Conservation (phyloP, 2,329 filamentous ascomycete species). For the Colletotrichum agaves region DNA sequence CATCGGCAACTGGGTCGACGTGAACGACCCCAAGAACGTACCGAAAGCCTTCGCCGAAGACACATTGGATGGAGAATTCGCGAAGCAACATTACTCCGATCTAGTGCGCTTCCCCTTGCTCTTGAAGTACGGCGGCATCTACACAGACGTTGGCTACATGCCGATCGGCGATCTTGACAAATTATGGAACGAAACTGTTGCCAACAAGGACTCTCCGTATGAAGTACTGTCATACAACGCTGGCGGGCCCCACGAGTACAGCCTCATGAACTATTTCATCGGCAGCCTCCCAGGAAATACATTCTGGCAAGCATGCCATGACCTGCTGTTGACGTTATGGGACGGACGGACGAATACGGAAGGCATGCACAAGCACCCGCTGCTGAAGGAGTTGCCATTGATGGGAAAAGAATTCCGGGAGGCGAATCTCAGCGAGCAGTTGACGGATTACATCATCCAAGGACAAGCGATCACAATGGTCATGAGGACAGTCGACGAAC, state of each 20-base stretch:
- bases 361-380: constrained; percentile 59
- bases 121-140: constrained; percentile 67
- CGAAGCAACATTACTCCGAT: constrained; percentile 65
- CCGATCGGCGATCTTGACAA: constrained; percentile 67
- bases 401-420: constrained; percentile 50
- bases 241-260: constrained; percentile 47
- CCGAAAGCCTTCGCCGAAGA: constrained; percentile 46
- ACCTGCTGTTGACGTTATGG: constrained; percentile 64
- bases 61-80: constrained; percentile 60
- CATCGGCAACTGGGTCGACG: constrained; percentile 14
- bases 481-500: constrained; percentile 61
- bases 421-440: constrained; percentile 46
- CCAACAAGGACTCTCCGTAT: constrained; percentile 55
- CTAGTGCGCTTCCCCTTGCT: constrained; percentile 67
- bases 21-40: neutral
- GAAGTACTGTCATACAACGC: constrained; percentile 60
- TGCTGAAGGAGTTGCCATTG: constrained; percentile 57
- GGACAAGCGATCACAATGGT: constrained; percentile 63
- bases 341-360: constrained; percentile 60
- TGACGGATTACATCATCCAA: constrained; percentile 69
- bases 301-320: constrained; percentile 50
- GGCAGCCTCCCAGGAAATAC: constrained; percentile 36
- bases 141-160: constrained; percentile 66
- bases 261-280: constrained; percentile 62
- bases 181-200: constrained; percentile 62